Evolutionary conservation across 257 asterid genomes (phyloP).

Genomic region (Cruciata laevipes): DNA sequence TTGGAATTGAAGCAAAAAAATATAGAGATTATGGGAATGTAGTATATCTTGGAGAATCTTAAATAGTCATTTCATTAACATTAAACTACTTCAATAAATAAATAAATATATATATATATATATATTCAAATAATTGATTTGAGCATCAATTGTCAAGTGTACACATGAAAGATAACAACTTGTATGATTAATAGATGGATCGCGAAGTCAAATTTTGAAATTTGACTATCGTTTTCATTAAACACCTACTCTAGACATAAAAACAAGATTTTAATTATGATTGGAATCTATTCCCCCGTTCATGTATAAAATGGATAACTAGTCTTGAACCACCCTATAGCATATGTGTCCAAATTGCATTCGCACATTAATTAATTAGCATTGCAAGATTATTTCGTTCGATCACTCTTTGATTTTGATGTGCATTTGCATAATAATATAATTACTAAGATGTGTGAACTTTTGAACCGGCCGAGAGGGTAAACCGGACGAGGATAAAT

Average conservation of each 20-base stretch:
- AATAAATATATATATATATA: neutral
- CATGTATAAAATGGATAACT: neutral
- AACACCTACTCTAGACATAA: slow-evolving; percentile 30
- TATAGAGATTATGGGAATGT: too few relatives aligned
- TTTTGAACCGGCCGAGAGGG: slow-evolving; percentile 2
- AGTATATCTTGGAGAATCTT: too few relatives aligned
- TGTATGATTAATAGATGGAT: slow-evolving; percentile 23
- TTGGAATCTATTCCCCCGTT: slow-evolving; percentile 16
- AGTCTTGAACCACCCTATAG: slow-evolving; percentile 2
- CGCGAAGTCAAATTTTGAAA: slow-evolving; percentile 30
- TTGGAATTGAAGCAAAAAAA: too few relatives aligned
- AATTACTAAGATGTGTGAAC: neutral
- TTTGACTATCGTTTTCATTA: slow-evolving; percentile 65
- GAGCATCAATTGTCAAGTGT: slow-evolving; percentile 2
- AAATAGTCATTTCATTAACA: slow-evolving; percentile 1
- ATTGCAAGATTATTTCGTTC: neutral
- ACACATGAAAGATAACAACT: neutral
- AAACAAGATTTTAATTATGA: neutral
- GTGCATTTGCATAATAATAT: neutral
- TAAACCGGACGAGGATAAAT: too few relatives aligned
- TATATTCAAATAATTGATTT: neutral
- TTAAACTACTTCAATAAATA: neutral
- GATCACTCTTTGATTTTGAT: neutral
- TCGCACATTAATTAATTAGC: neutral
- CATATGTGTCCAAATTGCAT: neutral